Evolutionary conservation across 139 green algal species (phyloP).

Genomic region (Bryopsis sp.): DNA sequence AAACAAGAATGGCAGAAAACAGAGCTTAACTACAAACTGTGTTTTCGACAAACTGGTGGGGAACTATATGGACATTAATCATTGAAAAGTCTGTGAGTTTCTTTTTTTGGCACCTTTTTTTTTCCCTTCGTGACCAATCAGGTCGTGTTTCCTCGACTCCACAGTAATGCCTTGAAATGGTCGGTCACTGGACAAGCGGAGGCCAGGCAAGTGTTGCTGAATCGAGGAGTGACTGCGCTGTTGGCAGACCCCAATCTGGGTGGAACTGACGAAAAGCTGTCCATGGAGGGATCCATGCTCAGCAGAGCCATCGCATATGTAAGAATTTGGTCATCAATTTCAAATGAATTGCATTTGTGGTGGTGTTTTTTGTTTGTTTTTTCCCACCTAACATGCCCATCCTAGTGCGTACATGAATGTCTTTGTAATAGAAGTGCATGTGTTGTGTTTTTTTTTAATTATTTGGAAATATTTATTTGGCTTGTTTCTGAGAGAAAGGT

Average conservation of each 20-base stretch:
- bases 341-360: neutral
- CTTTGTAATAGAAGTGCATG: neutral
- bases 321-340: neutral
- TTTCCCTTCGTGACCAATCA: no score
- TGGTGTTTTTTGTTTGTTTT: neutral
- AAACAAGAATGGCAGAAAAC: no score
- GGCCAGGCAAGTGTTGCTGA: neutral
- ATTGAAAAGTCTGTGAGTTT: no score
- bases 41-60: neutral
- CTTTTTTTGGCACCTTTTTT: no score
- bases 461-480: neutral
- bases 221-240: neutral
- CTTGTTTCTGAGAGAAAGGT: neutral
- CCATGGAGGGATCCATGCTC: constrained; percentile 12
- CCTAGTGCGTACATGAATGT: no score
- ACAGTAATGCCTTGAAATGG: constrained; percentile 1
- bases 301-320: constrained; percentile 17
- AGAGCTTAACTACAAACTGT: neutral
- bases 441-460: constrained; percentile 7
- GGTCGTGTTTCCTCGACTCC: constrained; percentile 8
- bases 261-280: neutral
- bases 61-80: no score
- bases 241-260: constrained; percentile 11
- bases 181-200: neutral
- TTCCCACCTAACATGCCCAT: no score